Base-by-base conservation (phyloP, 2,329 filamentous ascomycete species). In the Apiospora saccharicola region DNA sequence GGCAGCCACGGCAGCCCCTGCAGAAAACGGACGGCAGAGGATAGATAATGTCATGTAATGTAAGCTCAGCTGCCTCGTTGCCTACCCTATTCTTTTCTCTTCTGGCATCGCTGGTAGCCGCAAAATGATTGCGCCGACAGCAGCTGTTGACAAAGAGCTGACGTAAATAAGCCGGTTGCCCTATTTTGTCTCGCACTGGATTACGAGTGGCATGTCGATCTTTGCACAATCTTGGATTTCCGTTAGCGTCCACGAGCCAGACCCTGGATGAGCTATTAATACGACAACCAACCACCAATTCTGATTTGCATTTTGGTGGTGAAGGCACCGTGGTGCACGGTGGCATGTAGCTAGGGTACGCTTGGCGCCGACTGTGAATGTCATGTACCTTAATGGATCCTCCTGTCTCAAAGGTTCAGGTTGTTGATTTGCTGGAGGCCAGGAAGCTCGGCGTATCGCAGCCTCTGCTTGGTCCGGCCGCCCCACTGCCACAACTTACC, bases 251-350 rank as follows among this genome's bases (percentile, higher is more conserved):
- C 67, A 37, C 19, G 26, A 47, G 43, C 57, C 57, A 64, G 57
- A 64, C 67, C 67, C 44, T 69, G 44, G 30, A 47, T 69, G 67
- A 69, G 67, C 67, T 69, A 69, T 69, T 69, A 69, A 69, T 69
- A 69, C 44, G 26, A 69, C 67, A 69, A 34, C 67, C 67, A 49
- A 69, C 57, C 57, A 64, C 34, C 34, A n/a, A 41, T 41, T 37
- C 53, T 37, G 53, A 34, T 37, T 34, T 37, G 30, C 53, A 41
- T 64, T 64, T 41, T 64, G 53, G 53, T 64, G 53, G 53, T 64
- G 53, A 64, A 64, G 49, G n/a, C n/a, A 51, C n/a, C 47, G 26
- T 22, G 47, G 6, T 24, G n/a, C 26, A 57, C 16, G 26, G 19
- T 61, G 19, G 30, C 53, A 61, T 37, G 34, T 64, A 64, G 22